A percentile compares a stretch with the other conserved stretches of the same genome.
These are phyloP conservation scores for Brettanomyces bruxellensis DNA, from an alignment of 805 yeast species.

Conservation along the genomic window DNA sequence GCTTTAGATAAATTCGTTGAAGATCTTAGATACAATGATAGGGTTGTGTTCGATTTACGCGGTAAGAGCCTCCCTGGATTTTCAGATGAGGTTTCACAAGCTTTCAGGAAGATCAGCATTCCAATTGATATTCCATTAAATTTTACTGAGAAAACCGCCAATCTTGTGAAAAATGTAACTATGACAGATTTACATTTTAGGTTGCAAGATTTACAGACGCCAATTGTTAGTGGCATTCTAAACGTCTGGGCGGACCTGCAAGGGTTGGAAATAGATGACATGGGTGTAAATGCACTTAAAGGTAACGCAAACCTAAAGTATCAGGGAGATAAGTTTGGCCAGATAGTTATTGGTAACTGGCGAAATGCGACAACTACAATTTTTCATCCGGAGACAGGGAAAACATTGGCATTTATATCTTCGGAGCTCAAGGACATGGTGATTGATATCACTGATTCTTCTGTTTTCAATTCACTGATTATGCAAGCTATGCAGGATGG, in stretches of 20 bases:
- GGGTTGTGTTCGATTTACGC: conserved; percentile 1
- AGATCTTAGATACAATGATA: conserved; percentile 3
- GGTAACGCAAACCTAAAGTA: conserved; percentile 35
- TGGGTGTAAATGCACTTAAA: conserved; percentile 26
- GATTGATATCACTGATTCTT: conserved; percentile 31
- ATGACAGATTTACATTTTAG: conserved; percentile 28
- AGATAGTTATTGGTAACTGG: conserved; percentile 38
- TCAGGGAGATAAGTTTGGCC: conserved; percentile 31
- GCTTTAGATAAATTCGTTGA: conserved; percentile 13
- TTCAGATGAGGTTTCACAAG: not conserved
- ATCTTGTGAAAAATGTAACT: conserved; percentile 27
- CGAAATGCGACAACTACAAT: conserved; percentile 29
- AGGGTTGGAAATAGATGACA: conserved; percentile 3
- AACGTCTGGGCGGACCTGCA: conserved; percentile 19
- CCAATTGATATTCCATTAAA: conserved; percentile 13
- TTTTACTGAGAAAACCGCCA: conserved; percentile 5
- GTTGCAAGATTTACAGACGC: conserved; percentile 25
- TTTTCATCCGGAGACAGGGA: conserved; percentile 10
- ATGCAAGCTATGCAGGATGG: conserved; percentile 34
- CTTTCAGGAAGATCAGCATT: conserved; percentile 8
- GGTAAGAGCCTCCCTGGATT: not conserved
- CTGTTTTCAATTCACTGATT: conserved; percentile 34
- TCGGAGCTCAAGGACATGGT: conserved; percentile 34
- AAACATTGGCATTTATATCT: conserved; percentile 25
- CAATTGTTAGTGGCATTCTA: conserved; percentile 32